Base-by-base conservation (phyloP, 495 filamentous ascomycete species). In the Talaromyces nanjingensis region DNA sequence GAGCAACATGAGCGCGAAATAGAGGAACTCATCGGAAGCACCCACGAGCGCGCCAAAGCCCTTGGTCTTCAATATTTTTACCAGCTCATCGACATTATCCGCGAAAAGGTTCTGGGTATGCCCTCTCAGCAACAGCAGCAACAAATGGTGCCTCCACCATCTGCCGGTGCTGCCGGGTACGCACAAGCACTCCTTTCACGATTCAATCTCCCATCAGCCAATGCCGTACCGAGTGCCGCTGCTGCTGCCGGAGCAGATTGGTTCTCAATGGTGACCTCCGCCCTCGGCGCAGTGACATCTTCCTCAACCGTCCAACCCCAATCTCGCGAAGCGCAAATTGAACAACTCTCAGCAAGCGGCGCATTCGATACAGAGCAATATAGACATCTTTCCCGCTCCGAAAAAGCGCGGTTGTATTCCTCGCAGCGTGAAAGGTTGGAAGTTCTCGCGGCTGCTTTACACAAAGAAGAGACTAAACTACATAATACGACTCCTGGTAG, bases 1-100 rank as follows among this genome's bases (percentile, higher is more conserved):
- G 78, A 83, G 59, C 84, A 92, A 37, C 93, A 99, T 72, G 94
- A 99, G 73, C 75, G 79, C 18, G 86, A 92, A 64, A 98, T 98
- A 75, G 94, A 98, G 65, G 86, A 89, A 39, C 86, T 96, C 67
- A 97, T 98, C 73, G 87, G 87, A 64, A 83, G 84, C 60, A 81
- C 85, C 31, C 92, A 97, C 69, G 94, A 96, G 65, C 85, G 86
- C 47, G 87, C 90, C 65, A 90, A 87, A 71, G 80, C 84, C 9
- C 86, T 91, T 8, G 94, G 93, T 5, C 79, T 96, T 34, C 79
- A 85, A 64, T 96, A 96, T 73, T 77, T 97, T 66, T 91, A 92
- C 70, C 85, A 85, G 68, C 84, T 81, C 29, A 85, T 97, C 68
- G 91, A 96, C 65, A 77, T 85, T 63, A 77, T 90, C 64, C 89